phyloP scores from a whole-genome alignment of 768 basidiomycete species.

The Naganishia friedmannii region DNA sequence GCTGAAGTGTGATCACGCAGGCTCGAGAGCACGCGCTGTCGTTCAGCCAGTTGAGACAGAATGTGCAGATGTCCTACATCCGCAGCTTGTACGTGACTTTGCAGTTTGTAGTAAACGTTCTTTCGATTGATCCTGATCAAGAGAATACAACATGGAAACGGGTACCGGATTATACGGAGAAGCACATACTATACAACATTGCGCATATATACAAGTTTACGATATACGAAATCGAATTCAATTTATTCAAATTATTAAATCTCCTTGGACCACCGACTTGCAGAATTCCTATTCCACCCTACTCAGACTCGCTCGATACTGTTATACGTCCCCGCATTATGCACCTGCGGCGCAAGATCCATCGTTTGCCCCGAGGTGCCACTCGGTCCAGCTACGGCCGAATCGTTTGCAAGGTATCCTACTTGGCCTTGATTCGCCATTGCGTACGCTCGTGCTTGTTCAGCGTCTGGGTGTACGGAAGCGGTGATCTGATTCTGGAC shows the following conservation, averaged over 20 bases:
- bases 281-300: not conserved
- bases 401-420: not conserved
- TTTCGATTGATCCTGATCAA: too few species aligned
- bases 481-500: constrained; percentile 20
- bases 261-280: not conserved
- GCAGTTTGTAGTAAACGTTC: too few species aligned
- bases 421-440: constrained; percentile 16
- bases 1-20: too few species aligned
- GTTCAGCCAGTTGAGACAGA: too few species aligned
- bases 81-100: too few species aligned
- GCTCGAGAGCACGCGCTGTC: too few species aligned
- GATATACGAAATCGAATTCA: not conserved
- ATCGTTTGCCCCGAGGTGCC: constrained; percentile 8
- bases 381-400: not conserved
- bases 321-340: constrained; percentile 17
- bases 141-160: too few species aligned
- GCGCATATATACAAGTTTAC: not conserved
- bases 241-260: not conserved
- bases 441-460: constrained; percentile 18
- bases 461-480: constrained; percentile 12
- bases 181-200: not conserved
- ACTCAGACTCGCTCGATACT: constrained; percentile 5
- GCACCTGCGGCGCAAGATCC: constrained; percentile 17
- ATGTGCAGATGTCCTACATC: too few species aligned
- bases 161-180: too few species aligned